phyloP scores from a whole-genome alignment of 140 eudicot genomes.

The Erigeron philadelphicus region DNA sequence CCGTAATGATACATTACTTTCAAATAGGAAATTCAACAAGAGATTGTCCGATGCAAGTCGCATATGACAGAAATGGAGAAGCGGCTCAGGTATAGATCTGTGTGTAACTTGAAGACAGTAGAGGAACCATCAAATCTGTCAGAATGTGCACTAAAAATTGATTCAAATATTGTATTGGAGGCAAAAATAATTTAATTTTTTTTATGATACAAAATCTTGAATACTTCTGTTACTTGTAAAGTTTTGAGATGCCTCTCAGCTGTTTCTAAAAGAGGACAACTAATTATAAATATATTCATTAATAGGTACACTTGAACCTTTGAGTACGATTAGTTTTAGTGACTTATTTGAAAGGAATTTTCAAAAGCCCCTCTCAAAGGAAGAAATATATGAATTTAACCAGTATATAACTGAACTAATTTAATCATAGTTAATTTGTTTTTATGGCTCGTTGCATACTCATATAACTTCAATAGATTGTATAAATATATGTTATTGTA shows the following conservation, averaged over 20 bases:
- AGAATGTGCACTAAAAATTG: neutral
- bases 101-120: slow-evolving; percentile 6
- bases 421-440: slow-evolving; percentile 9
- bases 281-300: neutral
- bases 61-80: slow-evolving; percentile 60
- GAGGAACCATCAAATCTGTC: neutral
- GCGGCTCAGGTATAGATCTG: slow-evolving; percentile 51
- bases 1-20: neutral
- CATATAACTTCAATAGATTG: neutral
- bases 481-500: neutral
- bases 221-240: too few species aligned
- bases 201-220: neutral
- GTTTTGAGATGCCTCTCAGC: neutral
- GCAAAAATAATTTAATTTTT: neutral
- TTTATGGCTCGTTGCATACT: neutral
- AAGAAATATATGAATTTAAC: neutral
- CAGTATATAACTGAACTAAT: slow-evolving; percentile 9
- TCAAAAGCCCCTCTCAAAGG: neutral
- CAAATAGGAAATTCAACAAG: slow-evolving; percentile 68
- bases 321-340: neutral
- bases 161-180: neutral
- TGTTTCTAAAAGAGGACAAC: neutral
- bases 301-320: neutral
- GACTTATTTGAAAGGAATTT: neutral
- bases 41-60: slow-evolving; percentile 46